Base-by-base conservation (phyloP, 192 early-diverging fungal species). In the Umbelopsis isabellina region DNA sequence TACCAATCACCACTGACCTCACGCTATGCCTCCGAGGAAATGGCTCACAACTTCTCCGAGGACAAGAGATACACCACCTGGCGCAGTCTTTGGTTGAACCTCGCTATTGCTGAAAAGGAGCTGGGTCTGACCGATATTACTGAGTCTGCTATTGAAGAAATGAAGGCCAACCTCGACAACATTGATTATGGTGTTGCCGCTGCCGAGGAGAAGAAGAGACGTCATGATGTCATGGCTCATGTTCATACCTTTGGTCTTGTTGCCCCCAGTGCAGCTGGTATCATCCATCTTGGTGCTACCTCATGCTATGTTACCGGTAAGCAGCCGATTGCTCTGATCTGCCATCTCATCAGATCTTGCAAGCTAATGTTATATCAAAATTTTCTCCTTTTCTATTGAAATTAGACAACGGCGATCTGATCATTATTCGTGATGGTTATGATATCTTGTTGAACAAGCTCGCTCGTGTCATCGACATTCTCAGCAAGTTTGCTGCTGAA, bases 211-310 rank as follows among this genome's bases (percentile, higher is more conserved):
- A 93, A 94, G 86, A 87, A 89, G 65, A 86, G 96, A 16, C 86
- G 97, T 16, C 97, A 99, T 82, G 97, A 99, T 82, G 97, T 99
- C 51, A 99, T 99, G 96, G 96, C 97, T n/a, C 97, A 99, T 75
- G 97, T 99, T 33, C 96, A 99, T 81, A 92, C 96, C 18, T 95
- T 95, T 82, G 96, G 95, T 48, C 74, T 93, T 5, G 93, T 86
- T 16, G 90, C 89, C 46, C 95, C 95, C 25, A 84, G 80, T 30
- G 95, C 95, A n/a, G 94, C 95, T 4, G 90, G 87, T 27, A 96
- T 99, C 70, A 99, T 99, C 78, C 97, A 99, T 76, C 83, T 99
- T 68, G 97, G 97, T 25, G 97, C 97, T 7, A 99, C 97, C 11
- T 96, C 94, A 64, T 99, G 97, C 83, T 99, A 94, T 81, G 97